Conservation (phyloP, 2,329 filamentous ascomycete species). For the Neonectria sp. region DNA sequence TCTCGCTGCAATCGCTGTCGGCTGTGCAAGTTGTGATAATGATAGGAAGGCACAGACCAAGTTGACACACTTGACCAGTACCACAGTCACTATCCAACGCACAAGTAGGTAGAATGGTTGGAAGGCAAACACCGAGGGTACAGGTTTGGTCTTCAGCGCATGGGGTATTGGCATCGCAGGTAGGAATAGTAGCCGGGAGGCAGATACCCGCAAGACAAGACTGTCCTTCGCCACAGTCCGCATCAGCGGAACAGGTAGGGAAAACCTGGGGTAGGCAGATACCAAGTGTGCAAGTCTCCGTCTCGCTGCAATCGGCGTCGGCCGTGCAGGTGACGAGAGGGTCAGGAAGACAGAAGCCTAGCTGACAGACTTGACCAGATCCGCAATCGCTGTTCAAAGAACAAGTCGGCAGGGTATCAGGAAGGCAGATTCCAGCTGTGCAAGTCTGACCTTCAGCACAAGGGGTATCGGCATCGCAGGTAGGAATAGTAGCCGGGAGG, state of each 20-base stretch:
- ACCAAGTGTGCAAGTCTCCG: slow-evolving; percentile 8
- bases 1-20: neutral
- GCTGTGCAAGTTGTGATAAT: neutral
- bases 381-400: neutral
- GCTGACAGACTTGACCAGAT: neutral
- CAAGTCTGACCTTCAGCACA: slow-evolving; percentile 1
- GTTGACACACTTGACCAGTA: neutral
- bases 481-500: neutral
- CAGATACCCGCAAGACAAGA: slow-evolving; percentile 11
- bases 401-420: neutral
- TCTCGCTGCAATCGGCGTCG: neutral
- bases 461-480: neutral
- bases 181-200: neutral
- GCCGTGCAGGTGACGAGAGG: neutral
- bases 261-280: slow-evolving; percentile 8
- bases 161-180: neutral
- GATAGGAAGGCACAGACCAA: slow-evolving; percentile 5
- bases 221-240: slow-evolving; percentile 1
- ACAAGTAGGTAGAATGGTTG: neutral
- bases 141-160: neutral
- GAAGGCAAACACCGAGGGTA: neutral
- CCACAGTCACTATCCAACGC: neutral
- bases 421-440: neutral
- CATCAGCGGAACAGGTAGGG: neutral
- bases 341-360: slow-evolving; percentile 3